These are phyloP conservation scores for Coccomyxa sp. DNA, from an alignment of 139 green algal genomes.

Conservation along the genomic window DNA sequence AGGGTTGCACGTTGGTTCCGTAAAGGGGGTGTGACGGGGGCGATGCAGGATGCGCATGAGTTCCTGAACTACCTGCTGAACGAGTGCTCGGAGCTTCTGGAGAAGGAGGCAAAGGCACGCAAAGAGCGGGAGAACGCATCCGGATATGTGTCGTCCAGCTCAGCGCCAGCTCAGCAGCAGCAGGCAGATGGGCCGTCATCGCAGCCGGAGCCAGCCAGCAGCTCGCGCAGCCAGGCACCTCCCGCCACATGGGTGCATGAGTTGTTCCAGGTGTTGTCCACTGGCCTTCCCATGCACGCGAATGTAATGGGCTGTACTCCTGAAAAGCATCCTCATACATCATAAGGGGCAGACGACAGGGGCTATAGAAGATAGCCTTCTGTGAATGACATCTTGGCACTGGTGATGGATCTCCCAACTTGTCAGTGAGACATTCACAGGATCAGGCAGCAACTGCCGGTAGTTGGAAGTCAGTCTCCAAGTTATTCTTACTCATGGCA, in stretches of 20 bases:
- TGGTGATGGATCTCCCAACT: no score
- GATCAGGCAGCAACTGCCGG: no score
- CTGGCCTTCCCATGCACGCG: no score
- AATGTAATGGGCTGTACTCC: no score
- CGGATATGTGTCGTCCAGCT: neutral
- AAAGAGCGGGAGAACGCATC: neutral
- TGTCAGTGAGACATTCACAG: no score
- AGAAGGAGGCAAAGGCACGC: conserved; percentile 57
- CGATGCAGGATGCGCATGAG: conserved; percentile 92
- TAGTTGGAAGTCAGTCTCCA: no score
- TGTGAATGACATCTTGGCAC: no score
- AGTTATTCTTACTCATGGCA: no score
- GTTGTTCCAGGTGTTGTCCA: conserved; percentile 68
- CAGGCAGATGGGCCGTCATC: neutral
- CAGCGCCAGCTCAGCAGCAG: neutral
- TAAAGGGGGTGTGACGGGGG: neutral
- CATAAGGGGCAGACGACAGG: no score
- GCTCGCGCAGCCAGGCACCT: conserved; percentile 2
- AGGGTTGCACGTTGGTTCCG: no score
- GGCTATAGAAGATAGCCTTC: no score
- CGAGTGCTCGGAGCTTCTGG: conserved; percentile 82
- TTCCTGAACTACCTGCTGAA: conserved; percentile 98
- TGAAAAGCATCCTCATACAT: no score
- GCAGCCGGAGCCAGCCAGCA: neutral
- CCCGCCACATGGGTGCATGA: conserved; percentile 88